Conservation (phyloP, 2,329 filamentous ascomycete species). For the Aspergillus aculeatinus region DNA sequence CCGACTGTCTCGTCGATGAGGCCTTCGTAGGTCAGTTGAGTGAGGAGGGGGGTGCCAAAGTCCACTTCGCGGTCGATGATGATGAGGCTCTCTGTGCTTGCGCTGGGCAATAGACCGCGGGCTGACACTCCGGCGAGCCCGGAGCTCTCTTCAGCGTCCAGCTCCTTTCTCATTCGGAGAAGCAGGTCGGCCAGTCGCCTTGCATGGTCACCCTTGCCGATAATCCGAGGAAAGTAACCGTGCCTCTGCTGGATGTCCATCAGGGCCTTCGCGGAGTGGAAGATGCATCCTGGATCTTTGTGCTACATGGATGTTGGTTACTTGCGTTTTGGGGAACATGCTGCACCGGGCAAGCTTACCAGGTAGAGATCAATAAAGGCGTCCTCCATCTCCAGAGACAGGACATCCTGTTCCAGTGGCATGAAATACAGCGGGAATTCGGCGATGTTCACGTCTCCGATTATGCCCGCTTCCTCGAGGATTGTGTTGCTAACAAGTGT, state of each 20-base stretch:
- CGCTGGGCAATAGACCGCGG: slow-evolving; percentile 77
- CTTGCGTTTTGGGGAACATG: background rate
- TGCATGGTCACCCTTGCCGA: slow-evolving; percentile 93
- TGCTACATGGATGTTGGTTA: slow-evolving; percentile 45
- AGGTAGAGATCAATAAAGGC: slow-evolving; percentile 86
- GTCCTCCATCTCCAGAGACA: slow-evolving; percentile 87
- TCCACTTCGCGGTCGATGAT: slow-evolving; percentile 95
- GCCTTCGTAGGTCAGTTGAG: slow-evolving; percentile 94
- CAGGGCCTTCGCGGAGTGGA: slow-evolving; percentile 82
- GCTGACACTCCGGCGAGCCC: slow-evolving; percentile 56
- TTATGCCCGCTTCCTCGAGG: slow-evolving; percentile 86
- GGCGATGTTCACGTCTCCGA: slow-evolving; percentile 85
- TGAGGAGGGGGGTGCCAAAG: slow-evolving; percentile 86
- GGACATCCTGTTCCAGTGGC: slow-evolving; percentile 82
- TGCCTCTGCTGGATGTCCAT: slow-evolving; percentile 92
- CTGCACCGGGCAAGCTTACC: slow-evolving; percentile 39
- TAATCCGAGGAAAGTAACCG: slow-evolving; percentile 89
- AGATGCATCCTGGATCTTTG: slow-evolving; percentile 89
- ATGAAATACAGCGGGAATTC: slow-evolving; percentile 90
- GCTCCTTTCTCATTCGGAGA: slow-evolving; percentile 85
- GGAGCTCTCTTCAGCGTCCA: slow-evolving; percentile 72
- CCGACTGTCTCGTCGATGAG: slow-evolving; percentile 91
- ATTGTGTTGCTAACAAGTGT: slow-evolving; percentile 89
- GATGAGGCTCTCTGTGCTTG: slow-evolving; percentile 83
- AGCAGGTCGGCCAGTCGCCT: slow-evolving; percentile 84